Evolutionary conservation across 345 rosid genomes (phyloP).

Genomic region (Angophora floribunda): DNA sequence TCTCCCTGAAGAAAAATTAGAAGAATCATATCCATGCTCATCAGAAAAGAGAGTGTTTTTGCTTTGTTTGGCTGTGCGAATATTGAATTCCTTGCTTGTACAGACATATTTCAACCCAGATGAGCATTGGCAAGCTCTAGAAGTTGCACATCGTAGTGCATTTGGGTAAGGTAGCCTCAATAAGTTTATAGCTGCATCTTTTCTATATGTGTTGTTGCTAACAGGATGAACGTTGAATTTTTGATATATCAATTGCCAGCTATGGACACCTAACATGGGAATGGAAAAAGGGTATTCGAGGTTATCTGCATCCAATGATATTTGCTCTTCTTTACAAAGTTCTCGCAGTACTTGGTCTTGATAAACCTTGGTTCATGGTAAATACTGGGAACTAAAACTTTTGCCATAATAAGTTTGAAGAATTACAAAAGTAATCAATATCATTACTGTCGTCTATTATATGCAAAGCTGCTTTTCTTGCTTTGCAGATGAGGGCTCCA

Average conservation of each 20-base stretch:
- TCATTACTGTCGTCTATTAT: background rate
- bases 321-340: constrained; percentile 61
- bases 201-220: background rate
- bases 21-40: background rate
- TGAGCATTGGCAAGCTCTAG: constrained; percentile 97
- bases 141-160: constrained; percentile 67
- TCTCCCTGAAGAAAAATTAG: background rate
- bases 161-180: constrained; percentile 48
- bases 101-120: constrained; percentile 95
- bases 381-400: background rate
- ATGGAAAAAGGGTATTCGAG: constrained; percentile 79
- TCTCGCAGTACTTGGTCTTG: constrained; percentile 56
- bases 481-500: constrained; percentile 56
- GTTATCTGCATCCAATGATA: constrained; percentile 87
- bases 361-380: constrained; percentile 74
- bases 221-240: background rate
- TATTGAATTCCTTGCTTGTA: constrained; percentile 56
- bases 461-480: background rate
- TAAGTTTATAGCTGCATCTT: background rate
- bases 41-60: constrained; percentile 29
- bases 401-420: background rate
- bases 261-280: constrained; percentile 97
- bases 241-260: constrained; percentile 13
- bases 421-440: background rate
- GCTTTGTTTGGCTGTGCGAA: constrained; percentile 50